These are phyloP conservation scores for Colletotrichum spaethianum DNA, from an alignment of 2,329 filamentous ascomycete species.

Conservation along the genomic window DNA sequence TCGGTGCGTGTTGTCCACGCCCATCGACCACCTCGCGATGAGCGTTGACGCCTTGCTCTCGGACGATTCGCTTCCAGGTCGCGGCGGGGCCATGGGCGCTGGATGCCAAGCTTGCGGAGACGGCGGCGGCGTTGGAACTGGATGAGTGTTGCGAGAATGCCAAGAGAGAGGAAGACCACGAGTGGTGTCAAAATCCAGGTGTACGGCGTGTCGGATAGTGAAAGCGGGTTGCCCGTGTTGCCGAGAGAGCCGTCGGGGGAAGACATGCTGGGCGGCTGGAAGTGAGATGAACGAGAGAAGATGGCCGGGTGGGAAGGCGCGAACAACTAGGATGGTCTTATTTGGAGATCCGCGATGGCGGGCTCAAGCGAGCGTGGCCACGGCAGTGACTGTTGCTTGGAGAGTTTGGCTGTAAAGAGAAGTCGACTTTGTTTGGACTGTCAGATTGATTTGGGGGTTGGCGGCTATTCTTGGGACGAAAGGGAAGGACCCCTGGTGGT, in stretches of 20 bases:
- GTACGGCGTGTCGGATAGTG: slow-evolving; percentile 65
- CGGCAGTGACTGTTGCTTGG: slow-evolving; percentile 2
- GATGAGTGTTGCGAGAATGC: slow-evolving; percentile 56
- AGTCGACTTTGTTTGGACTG: slow-evolving; percentile 17
- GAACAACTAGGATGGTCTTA: neutral
- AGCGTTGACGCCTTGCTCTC: slow-evolving; percentile 27
- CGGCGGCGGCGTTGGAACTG: slow-evolving; percentile 58
- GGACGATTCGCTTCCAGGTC: slow-evolving; percentile 36
- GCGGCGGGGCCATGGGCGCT: slow-evolving; percentile 44
- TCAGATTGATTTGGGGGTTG: slow-evolving; percentile 5
- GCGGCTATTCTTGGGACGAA: slow-evolving; percentile 23
- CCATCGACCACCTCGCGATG: slow-evolving; percentile 37
- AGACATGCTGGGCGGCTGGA: slow-evolving; percentile 26
- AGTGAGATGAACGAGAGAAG: neutral
- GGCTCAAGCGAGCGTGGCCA: slow-evolving; percentile 18
- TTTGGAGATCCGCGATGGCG: slow-evolving; percentile 12
- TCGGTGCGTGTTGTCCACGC: slow-evolving; percentile 50
- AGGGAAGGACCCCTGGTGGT: slow-evolving; percentile 9
- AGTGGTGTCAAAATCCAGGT: slow-evolving; percentile 69
- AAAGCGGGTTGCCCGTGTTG: slow-evolving; percentile 6
- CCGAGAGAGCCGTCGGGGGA: slow-evolving; percentile 23
- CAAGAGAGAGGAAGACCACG: slow-evolving; percentile 59
- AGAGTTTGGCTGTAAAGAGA: slow-evolving; percentile 9
- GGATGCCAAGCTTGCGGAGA: slow-evolving; percentile 42
- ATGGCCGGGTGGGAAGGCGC: neutral